These are phyloP conservation scores for Colletotrichum salicis DNA, from an alignment of 2,329 filamentous ascomycete species.

Conservation along the genomic window DNA sequence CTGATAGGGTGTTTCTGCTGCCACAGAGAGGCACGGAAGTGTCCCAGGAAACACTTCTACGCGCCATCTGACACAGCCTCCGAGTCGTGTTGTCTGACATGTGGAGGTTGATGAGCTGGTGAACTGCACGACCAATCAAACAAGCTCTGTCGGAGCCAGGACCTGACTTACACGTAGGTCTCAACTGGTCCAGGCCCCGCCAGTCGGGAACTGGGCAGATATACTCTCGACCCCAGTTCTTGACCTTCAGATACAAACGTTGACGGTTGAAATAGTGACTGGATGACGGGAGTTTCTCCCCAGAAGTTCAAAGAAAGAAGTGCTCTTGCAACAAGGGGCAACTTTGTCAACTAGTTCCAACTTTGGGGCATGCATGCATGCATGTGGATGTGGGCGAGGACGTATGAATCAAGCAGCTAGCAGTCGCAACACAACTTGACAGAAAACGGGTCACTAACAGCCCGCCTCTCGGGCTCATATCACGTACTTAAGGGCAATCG, in stretches of 20 bases:
- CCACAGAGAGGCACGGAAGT: not conserved
- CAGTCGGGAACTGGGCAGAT: not conserved
- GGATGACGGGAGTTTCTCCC: not conserved
- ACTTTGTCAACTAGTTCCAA: not conserved
- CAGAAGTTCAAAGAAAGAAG: not conserved
- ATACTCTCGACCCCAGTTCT: not conserved
- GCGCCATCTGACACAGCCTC: not conserved
- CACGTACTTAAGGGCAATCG: too few relatives aligned
- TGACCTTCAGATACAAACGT: not conserved
- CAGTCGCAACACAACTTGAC: not conserved
- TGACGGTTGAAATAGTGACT: not conserved
- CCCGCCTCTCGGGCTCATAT: too few relatives aligned
- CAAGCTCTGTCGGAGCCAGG: not conserved
- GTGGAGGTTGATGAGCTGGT: not conserved
- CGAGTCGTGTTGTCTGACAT: not conserved
- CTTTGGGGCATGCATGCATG: not conserved
- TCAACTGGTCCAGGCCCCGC: too few relatives aligned
- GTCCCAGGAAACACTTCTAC: not conserved
- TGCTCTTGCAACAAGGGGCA: not conserved
- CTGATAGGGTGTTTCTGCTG: not conserved
- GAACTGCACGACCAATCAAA: not conserved
- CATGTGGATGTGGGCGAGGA: too few relatives aligned
- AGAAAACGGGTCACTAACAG: not conserved
- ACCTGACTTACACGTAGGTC: too few relatives aligned
- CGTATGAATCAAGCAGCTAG: not conserved